Evolutionary conservation across 345 rosid species (phyloP), one percentile per base, ranked within the genome.

Genomic region (Rhizophora mangle): DNA sequence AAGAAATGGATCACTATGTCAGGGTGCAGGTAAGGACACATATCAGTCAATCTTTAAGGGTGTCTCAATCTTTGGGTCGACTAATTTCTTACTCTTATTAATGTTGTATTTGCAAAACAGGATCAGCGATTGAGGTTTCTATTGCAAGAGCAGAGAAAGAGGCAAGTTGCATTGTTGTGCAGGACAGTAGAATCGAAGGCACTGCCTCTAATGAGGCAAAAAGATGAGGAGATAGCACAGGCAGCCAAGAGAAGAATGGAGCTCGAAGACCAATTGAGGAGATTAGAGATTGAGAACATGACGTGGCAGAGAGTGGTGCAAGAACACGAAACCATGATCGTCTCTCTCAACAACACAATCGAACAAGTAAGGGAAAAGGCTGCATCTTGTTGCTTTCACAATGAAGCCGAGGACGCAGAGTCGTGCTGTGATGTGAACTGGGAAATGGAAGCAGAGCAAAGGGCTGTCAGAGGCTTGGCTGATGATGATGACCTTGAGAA

Each of bases 1-100:
- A 75, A 57, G 97, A 85, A 72, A 76, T 88, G 52, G 89, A 91
- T 69, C 82, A 80, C 58, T 85, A 78, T 53, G 80, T 91, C 67
- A 84, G 69, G 70, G 49, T 76, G 29, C 97, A 93, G 98, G 98
- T 93, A 57, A 24, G 62, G 13, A 16, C 30, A 27, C 60, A 24
- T 24, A 56, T 6, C 18, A 21, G 24, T 56, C 30, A 21, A 56
- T 56, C 30, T 56, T 3, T 56, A 0, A 3, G 18, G 18, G 49
- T 13, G 5, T 43, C 49, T 43, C 46, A 3, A 43, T 43, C 0
- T 43, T 39, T 39, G 15, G 46, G 46, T 39, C 46, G 3, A 34
- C 37, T 10, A 39, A 39, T 39, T 39, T 39, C 4, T 39, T 43
- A 43, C 15, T 43, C 20, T 27, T 18, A 0, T 22, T 18, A 7